Base-by-base conservation (phyloP, 148 eudicot genomes). In the Vaccinium macrocarpon region DNA sequence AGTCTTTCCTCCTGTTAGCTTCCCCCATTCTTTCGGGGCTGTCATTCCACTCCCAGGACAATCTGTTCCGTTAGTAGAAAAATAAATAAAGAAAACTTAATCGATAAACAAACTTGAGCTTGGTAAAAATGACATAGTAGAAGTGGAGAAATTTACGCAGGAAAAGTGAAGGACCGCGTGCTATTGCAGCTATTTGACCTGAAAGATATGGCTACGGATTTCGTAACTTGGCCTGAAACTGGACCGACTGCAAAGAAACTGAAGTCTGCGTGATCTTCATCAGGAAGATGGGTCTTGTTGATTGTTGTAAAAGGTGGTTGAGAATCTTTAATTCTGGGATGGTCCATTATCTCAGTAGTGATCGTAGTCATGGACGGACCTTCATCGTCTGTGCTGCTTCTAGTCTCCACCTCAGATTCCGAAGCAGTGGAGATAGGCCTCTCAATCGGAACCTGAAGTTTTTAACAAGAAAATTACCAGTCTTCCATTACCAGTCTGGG, bases 151-250 rank as follows among this genome's bases (percentile, higher is more conserved):
- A 2, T 0, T 84, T 86, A 88, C 90, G 86, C 72, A 4, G 88
- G 90, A 77, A 88, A 88, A 61, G 90, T 86, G 13, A 88, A 88
- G 79, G 90, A 88, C 23, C 84, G 88, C 14, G 81, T 48, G 78
- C 90, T 88, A 2, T 76, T 86, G 87, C 88, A 86, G 79, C 90
- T 86, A 42, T 86, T 88, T 62, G 90, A 88, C 71, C 88, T 87
- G 80, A 82, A 85, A 82, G 90, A 88, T 38, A 82, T 66, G 88
- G 88, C 90, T 82, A 6, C 85, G 8, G 87, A 88, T 62, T 86
- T 82, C 23, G 87, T 56, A 1, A 72, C 48, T 19, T 27, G 74
- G 76, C 85, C 66, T 14, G 66, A 82, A 82, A 72, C 68, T n/a
- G 56, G 79, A 73, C 77, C 64, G 0, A 71, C 3, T 10, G 84